Evolutionary conservation across 164 flowering plant species (phyloP), one percentile per base, ranked within the genome.

Genomic region (Vitis cinerea): DNA sequence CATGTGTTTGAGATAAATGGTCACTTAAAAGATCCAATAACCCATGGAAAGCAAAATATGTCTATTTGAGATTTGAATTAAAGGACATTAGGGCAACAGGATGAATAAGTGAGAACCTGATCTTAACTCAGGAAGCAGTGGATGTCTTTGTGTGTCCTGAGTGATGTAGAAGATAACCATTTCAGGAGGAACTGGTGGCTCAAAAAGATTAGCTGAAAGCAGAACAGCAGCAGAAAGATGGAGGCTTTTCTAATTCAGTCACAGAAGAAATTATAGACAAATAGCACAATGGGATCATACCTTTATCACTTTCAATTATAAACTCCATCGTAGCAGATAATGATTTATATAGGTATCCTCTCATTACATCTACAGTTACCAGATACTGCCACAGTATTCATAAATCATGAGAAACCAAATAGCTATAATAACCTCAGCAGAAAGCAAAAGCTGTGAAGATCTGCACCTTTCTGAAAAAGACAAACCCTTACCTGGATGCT

Each of bases 71-170:
- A 65, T 9, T 12, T 5, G 27, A 51, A 12, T 23, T 9, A 49
- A 52, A 61, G 51, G 15, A 0, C 6, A 56, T 44, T 19, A 48
- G 44, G 19, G 61, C 16, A 47, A n/a, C 66, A 27, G 27, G 54
- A 53, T 64, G 58, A 31, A 64, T 9, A 10, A 66, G 56, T 23
- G 31, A 62, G 56, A 55, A 91, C 98, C 98, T 80, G 97, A 79
- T 78, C 80, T 83, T 58, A 94, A 63, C 69, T 90, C 93, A 65
- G 94, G 88, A 78, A 94, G 90, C 69, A 92, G 76, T 5, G 89
- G 89, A 77, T 94, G 98, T 59, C 79, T 89, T 70, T 94, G 98
- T 61, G 98, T 94, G 63, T 90, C 97, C 80, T 89, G 97, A 53
- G 98, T 92, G 27, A 94, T 87, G 78, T 89, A 89, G 73, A 94